Evolutionary conservation across 2,329 filamentous ascomycete species (phyloP), one percentile per base, ranked within the genome.

Genomic region (Exserohilum turcica): DNA sequence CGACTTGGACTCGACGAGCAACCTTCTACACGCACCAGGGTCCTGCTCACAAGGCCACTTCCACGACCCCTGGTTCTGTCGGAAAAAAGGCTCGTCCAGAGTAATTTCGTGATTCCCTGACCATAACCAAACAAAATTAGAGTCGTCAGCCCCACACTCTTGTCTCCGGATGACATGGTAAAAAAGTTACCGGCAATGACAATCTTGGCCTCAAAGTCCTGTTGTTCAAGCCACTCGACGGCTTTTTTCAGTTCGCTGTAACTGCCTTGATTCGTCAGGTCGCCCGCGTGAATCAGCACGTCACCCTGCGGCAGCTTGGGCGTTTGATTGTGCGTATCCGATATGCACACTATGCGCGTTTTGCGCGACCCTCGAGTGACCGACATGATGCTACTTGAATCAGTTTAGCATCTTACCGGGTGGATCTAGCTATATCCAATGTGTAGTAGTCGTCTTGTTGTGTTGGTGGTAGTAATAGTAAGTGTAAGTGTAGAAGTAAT

Each of bases 101-200:
- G 87, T 88, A 43, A 89, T 78, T 66, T 92, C 89, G 72, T 92
- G 89, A 67, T 92, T 92, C 24, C 89, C 87, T 88, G 16, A n/a
- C 28, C n/a, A 29, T n/a, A 24, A 28, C n/a, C 16, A n/a, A 29
- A 36, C 3, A 21, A 9, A 43, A 32, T 51, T 16, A 24, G 42
- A 13, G 29, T 29, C 46, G 37, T 43, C 21, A 48, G 37, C 31
- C 24, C 21, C 45, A 27, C 37, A 6, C 18, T 15, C 18, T 40
- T 19, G 7, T 42, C 12, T 39, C n/a, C 27, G 32, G 18, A 43
- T n/a, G n/a, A n/a, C n/a, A 48, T 45, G 45, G 7, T 24, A 24
- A 42, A 28, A 36, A 54, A n/a, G n/a, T n/a, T 78, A 87, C 86
- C 87, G 57, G 86, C 87, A 59, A 91, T 75, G 33, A 91, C 81